Evolutionary conservation across 2,329 filamentous ascomycete genomes (phyloP).

Genomic region (Fusarium ramigenum): DNA sequence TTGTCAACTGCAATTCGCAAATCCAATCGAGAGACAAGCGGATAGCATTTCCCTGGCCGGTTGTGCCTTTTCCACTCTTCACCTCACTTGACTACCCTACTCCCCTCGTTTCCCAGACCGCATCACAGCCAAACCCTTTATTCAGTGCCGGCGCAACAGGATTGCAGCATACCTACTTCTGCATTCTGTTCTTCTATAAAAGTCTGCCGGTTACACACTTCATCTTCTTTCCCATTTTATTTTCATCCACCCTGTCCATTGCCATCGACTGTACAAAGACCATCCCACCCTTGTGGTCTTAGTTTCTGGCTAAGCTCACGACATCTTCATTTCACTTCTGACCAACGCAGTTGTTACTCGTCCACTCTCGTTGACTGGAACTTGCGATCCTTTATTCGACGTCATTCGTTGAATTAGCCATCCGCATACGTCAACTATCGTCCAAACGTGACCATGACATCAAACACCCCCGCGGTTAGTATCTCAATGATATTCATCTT

Average conservation of each 20-base stretch:
- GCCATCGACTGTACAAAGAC: neutral
- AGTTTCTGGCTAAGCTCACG: neutral
- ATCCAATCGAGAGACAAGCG: conserved; percentile 12
- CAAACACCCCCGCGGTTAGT: conserved; percentile 35
- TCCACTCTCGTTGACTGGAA: neutral
- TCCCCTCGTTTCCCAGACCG: conserved; percentile 31
- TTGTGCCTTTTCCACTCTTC: conserved; percentile 1
- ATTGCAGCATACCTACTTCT: conserved; percentile 29
- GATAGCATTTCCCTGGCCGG: conserved; percentile 10
- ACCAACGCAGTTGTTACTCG: neutral
- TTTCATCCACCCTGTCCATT: neutral
- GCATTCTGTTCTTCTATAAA: neutral
- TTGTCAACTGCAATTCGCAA: conserved; percentile 19
- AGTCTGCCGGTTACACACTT: neutral
- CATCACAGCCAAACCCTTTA: conserved; percentile 23
- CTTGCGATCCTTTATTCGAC: neutral
- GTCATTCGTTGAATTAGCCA: conserved; percentile 1
- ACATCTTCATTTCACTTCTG: neutral
- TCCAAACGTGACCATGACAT: conserved; percentile 28
- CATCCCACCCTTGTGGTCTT: neutral
- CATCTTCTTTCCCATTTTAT: neutral
- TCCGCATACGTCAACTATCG: conserved; percentile 11
- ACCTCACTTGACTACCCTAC: conserved; percentile 15
- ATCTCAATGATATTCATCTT: neutral
- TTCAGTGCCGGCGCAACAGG: conserved; percentile 33